phyloP scores from a whole-genome alignment of 208 protist species.

The Leishmania mexicana region DNA sequence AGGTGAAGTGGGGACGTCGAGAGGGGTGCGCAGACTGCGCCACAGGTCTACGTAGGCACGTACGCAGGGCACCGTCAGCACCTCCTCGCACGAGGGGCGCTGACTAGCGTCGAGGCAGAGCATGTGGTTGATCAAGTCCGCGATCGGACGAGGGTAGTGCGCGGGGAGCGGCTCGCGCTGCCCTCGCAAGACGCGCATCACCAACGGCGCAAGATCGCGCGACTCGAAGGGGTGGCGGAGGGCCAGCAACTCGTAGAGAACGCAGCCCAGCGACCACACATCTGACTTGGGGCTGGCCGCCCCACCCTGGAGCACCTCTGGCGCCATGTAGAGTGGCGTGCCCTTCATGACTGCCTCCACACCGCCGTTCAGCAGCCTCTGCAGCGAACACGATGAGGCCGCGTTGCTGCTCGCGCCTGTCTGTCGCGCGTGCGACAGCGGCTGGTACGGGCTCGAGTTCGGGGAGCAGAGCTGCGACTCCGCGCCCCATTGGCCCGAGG shows the following conservation, averaged over 20 bases:
- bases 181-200: slow-evolving; percentile 80
- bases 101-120: slow-evolving; percentile 48
- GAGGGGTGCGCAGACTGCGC: slow-evolving; percentile 29
- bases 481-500: neutral
- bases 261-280: slow-evolving; percentile 93
- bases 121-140: slow-evolving; percentile 63
- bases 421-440: neutral
- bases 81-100: slow-evolving; percentile 70
- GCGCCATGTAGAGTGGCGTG: slow-evolving; percentile 96
- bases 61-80: slow-evolving; percentile 62
- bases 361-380: neutral
- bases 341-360: slow-evolving; percentile 77
- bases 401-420: slow-evolving; percentile 3
- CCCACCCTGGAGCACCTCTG: slow-evolving; percentile 88
- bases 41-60: slow-evolving; percentile 51
- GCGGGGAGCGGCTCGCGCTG: slow-evolving; percentile 62
- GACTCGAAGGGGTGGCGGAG: slow-evolving; percentile 88
- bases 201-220: slow-evolving; percentile 67
- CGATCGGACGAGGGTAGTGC: slow-evolving; percentile 68
- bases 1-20: slow-evolving; percentile 26
- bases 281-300: slow-evolving; percentile 73
- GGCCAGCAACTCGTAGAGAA: slow-evolving; percentile 89
- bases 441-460: neutral
- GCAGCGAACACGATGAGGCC: neutral
- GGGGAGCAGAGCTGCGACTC: slow-evolving; percentile 5